Base-by-base conservation (phyloP, 371 early-diverging fungal genomes). In the Mortierella sp. region DNA sequence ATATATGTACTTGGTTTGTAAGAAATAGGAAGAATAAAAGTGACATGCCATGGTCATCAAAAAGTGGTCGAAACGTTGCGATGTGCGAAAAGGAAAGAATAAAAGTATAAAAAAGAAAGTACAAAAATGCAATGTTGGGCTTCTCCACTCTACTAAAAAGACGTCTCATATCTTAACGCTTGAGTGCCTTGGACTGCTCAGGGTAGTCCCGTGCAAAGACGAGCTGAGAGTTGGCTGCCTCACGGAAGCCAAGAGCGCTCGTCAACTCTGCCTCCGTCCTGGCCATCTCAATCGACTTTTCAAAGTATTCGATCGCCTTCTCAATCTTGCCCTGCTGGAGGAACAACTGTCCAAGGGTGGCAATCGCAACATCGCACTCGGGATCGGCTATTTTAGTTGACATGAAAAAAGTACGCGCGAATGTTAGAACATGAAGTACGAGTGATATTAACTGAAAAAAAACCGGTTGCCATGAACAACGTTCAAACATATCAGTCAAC, bases 351-450 rank as follows among this genome's bases (percentile, higher is more conserved):
- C 96, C 97, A 71, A 97, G 91, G 60, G 98, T 97, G 21, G 96
- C 95, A 83, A 96, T 96, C 6, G 98, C 99, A 83, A 98, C 95
- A 89, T 99, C 99, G 89, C 98, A 98, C 77, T 96, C 93, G 41
- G 98, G 95, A 84, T 99, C 99, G 56, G 96, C 93, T 91, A 78
- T 24, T 43, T 35, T 16, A 27, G 56, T 10, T 5, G 5, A 43
- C 51, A 56, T 5, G 5, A 51, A 58, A 56, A 49, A 35, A 24
- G 27, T 21, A 46, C 21, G 51, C 51, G 16, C 5, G 51, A 46
- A 35, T 1, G 44, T 72, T n/a, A 80, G 75, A 56, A 58, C 29
- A 24, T 21, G 18, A 27, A 27, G 14, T 24, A 43, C 16, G 21
- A 27, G 24, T 44, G 38, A 63, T 12, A 46, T 14, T 8, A 18